Conservation (phyloP, 1,284 basidiomycete species). For the Meira miltonrushii region DNA sequence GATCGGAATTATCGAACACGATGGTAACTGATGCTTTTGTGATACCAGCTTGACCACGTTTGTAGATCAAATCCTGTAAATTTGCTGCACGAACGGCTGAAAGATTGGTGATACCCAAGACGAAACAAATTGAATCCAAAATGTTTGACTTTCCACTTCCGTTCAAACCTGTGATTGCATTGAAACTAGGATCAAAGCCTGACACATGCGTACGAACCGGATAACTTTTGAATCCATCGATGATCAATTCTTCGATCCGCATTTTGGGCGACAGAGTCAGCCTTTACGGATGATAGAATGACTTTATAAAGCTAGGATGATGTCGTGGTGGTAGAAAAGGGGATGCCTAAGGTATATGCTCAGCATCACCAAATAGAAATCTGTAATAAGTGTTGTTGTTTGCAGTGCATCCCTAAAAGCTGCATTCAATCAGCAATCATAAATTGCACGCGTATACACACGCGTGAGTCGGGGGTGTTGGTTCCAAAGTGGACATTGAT, state of each 20-base stretch:
- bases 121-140: constrained; percentile 51
- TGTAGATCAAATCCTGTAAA: constrained; percentile 95
- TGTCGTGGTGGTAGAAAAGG: too few relatives aligned
- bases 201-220: constrained; percentile 89
- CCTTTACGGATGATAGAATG: too few relatives aligned
- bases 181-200: constrained; percentile 93
- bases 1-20: constrained; percentile 98
- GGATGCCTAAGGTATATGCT: too few relatives aligned
- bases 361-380: too few relatives aligned
- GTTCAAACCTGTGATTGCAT: constrained; percentile 94
- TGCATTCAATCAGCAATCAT: too few relatives aligned
- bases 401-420: too few relatives aligned
- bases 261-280: constrained; percentile 22
- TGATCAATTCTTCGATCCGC: constrained; percentile 55
- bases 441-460: too few relatives aligned
- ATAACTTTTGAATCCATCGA: constrained; percentile 61
- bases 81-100: constrained; percentile 69
- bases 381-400: too few relatives aligned
- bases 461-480: too few relatives aligned
- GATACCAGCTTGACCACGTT: constrained; percentile 92
- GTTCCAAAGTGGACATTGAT: too few relatives aligned
- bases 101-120: constrained; percentile 50
- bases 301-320: too few relatives aligned
- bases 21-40: constrained; percentile 97
- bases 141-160: constrained; percentile 62